Evolutionary conservation across 2,329 filamentous ascomycete genomes (phyloP).

Genomic region (Aspergillus carbonarius): DNA sequence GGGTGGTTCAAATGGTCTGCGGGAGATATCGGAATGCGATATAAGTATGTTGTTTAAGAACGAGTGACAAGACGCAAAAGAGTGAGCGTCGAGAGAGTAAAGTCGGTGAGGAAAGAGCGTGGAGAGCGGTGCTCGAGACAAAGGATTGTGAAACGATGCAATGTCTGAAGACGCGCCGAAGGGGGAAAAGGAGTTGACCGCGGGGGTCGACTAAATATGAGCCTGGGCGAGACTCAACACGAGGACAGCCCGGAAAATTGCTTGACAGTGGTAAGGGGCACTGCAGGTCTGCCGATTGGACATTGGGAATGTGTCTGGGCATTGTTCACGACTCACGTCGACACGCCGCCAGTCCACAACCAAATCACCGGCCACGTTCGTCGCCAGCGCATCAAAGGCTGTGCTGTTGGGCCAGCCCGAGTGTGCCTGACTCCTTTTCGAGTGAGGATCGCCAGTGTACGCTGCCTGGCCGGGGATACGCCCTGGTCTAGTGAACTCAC

Average conservation of each 20-base stretch:
- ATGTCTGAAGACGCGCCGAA: conserved; percentile 10
- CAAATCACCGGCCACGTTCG: neutral
- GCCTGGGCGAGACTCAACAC: neutral
- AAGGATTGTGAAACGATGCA: conserved; percentile 18
- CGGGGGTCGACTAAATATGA: conserved; percentile 13
- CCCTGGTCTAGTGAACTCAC: neutral
- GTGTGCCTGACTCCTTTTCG: neutral
- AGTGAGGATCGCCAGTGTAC: neutral
- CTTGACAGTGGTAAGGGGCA: conserved; percentile 20
- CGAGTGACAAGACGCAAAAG: conserved; percentile 22
- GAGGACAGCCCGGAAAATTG: conserved; percentile 3
- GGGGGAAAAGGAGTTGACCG: conserved; percentile 9
- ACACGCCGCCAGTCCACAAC: conserved; percentile 1
- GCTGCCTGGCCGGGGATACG: neutral
- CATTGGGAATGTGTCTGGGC: conserved; percentile 1
- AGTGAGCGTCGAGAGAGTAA: conserved; percentile 25
- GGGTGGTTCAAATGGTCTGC: neutral
- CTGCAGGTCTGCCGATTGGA: conserved; percentile 9
- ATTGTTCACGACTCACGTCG: neutral
- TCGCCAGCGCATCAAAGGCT: conserved; percentile 1
- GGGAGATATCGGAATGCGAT: neutral
- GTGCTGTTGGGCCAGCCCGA: neutral
- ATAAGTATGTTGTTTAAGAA: neutral
- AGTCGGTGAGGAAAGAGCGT: conserved; percentile 24
- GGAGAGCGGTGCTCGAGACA: conserved; percentile 29